Evolutionary conservation across 2,329 filamentous ascomycete genomes (phyloP), one percentile per base, ranked within the genome.

Genomic region (Apiospora sp.): DNA sequence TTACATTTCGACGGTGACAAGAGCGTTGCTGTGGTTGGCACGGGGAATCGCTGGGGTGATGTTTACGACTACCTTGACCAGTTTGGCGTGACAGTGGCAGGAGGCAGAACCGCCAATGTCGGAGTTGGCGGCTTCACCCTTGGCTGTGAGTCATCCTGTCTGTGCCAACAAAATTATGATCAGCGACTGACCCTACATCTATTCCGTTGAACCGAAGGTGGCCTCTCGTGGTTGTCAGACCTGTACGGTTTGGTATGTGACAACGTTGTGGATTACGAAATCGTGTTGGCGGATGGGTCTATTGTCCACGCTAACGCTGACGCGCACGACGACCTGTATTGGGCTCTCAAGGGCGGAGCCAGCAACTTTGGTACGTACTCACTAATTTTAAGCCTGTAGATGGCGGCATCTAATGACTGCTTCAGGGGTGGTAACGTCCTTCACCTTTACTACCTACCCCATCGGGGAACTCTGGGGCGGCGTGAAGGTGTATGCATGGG

Each of bases 261-360:
- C 49, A 78, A 78, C 48, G 75, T 79, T 19, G 76, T 76, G 46
- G 77, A 75, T 61, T 78, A 75, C 58, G 76, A 77, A 74, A 76
- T 88, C 48, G 86, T 88, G 1, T 80, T 87, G 1, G 82, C 83
- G 0, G 76, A 82, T 67, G 86, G 86, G 1, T 71, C 73, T 1
- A 80, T 88, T 44, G 77, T 86, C 22, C 82, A 83, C 14, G 85
- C 83, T 14, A 85, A 82, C 49, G 72, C 72, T 0, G 71, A 74
- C 0, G 67, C 78, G 2, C 80, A 87, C 69, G 48, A 75, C 0
- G 86, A 88, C 73, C 81, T 89, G 0, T 88, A 81, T 75, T 82
- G 81, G 75, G 86, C 86, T 1, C 79, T 87, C 1, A 85, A 86
- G 72, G 87, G 87, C 4, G 87, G 87, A 14, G 81, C 82, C n/a